Evolutionary conservation across 345 rosid species (phyloP).

Genomic region (Bruguiera sexangula): DNA sequence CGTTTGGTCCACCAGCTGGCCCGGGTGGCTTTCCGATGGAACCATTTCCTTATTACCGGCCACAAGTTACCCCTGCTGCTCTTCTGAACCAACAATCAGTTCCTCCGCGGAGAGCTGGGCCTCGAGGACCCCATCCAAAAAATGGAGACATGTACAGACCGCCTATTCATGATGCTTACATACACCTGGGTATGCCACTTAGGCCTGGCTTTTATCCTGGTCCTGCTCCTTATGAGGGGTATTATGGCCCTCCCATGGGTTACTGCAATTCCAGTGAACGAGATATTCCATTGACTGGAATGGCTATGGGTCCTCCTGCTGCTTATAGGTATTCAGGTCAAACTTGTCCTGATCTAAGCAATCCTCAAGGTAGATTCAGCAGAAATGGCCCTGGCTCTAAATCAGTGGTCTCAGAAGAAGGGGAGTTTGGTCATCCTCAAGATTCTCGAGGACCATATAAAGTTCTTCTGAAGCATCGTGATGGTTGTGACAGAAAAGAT

Average conservation of each 20-base stretch:
- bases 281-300: conserved; percentile 64
- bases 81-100: conserved; percentile 49
- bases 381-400: conserved; percentile 51
- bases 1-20: conserved; percentile 66
- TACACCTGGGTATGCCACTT: conserved; percentile 69
- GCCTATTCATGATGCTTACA: conserved; percentile 68
- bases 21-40: conserved; percentile 89
- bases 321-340: conserved; percentile 51
- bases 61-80: conserved; percentile 56
- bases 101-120: conserved; percentile 62
- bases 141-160: conserved; percentile 77
- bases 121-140: conserved; percentile 63
- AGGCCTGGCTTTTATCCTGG: conserved; percentile 86
- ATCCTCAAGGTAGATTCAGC: conserved; percentile 44
- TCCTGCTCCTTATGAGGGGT: conserved; percentile 69
- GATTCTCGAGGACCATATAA: conserved; percentile 58
- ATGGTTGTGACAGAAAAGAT: conserved; percentile 54
- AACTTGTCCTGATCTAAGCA: conserved; percentile 46
- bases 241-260: conserved; percentile 79
- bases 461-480: conserved; percentile 76
- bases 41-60: conserved; percentile 72
- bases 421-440: conserved; percentile 53
- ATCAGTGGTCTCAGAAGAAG: conserved; percentile 42
- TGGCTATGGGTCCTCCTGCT: conserved; percentile 60
- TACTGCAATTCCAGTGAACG: conserved; percentile 62